These are phyloP conservation scores for Amaranthus hypochondriacus DNA, from an alignment of 148 eudicot species.

Conservation along the genomic window DNA sequence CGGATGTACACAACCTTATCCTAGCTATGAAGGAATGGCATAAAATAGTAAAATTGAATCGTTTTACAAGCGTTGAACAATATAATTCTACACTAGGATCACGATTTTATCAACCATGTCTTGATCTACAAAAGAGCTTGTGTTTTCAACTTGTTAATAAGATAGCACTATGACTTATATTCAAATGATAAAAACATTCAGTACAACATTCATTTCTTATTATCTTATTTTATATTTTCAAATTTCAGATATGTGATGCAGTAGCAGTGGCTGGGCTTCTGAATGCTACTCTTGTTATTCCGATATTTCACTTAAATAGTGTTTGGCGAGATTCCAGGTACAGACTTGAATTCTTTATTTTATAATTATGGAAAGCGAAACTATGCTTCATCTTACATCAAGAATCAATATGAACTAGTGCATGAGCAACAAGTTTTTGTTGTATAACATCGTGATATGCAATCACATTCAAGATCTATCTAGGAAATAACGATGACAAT, in stretches of 20 bases:
- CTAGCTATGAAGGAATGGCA: too few species aligned
- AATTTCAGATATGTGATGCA: slow-evolving; percentile 87
- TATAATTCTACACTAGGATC: too few species aligned
- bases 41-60: too few species aligned
- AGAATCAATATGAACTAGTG: background rate
- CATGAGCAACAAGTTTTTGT: background rate
- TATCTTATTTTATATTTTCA: slow-evolving; percentile 15
- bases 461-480: background rate
- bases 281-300: slow-evolving; percentile 96
- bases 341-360: slow-evolving; percentile 1
- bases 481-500: background rate
- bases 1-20: too few species aligned
- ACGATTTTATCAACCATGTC: too few species aligned
- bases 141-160: background rate
- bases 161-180: background rate
- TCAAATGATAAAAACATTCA: background rate
- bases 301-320: slow-evolving; percentile 89
- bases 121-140: background rate
- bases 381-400: background rate
- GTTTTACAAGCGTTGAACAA: too few species aligned
- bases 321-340: slow-evolving; percentile 98
- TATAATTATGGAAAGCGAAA: background rate
- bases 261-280: slow-evolving; percentile 95
- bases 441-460: background rate
- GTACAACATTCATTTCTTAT: background rate